Percentiles rank a stretch among this genome's conserved stretches.
Conservation (phyloP, 2,329 filamentous ascomycete species). For the Ophiosphaerella herpotricha region DNA sequence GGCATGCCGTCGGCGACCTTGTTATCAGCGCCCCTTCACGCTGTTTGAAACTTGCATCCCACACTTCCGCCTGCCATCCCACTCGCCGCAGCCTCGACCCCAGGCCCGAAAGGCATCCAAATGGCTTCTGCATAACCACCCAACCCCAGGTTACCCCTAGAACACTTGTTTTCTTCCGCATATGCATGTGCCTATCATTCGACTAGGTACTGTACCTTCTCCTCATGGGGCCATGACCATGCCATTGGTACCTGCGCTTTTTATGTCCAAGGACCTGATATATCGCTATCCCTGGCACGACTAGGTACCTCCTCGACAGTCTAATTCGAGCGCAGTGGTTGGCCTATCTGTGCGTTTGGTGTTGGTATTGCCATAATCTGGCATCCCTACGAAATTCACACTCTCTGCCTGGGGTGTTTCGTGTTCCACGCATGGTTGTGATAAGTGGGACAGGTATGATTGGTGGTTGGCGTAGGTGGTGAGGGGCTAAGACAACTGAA, state of each 20-base stretch:
- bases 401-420: background rate
- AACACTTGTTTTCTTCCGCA: conserved; percentile 3
- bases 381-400: background rate
- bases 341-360: conserved; percentile 8
- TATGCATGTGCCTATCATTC: background rate
- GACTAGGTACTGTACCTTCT: background rate
- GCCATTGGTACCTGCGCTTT: conserved; percentile 4
- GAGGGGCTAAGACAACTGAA: conserved; percentile 8
- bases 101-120: background rate
- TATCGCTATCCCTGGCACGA: background rate
- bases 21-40: conserved; percentile 1
- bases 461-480: background rate
- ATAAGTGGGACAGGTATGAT: conserved; percentile 1
- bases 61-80: background rate
- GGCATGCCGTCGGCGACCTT: background rate
- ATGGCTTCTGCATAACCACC: background rate
- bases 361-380: conserved; percentile 3
- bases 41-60: background rate
- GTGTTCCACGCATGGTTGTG: background rate
- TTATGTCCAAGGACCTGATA: background rate
- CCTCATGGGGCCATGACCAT: background rate
- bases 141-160: conserved; percentile 6
- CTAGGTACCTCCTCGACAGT: too few relatives aligned
- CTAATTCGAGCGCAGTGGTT: background rate
- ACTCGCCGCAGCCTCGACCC: conserved; percentile 1